Evolutionary conservation across 2,329 filamentous ascomycete species (phyloP).

Genomic region (Fusarium sublunatum): DNA sequence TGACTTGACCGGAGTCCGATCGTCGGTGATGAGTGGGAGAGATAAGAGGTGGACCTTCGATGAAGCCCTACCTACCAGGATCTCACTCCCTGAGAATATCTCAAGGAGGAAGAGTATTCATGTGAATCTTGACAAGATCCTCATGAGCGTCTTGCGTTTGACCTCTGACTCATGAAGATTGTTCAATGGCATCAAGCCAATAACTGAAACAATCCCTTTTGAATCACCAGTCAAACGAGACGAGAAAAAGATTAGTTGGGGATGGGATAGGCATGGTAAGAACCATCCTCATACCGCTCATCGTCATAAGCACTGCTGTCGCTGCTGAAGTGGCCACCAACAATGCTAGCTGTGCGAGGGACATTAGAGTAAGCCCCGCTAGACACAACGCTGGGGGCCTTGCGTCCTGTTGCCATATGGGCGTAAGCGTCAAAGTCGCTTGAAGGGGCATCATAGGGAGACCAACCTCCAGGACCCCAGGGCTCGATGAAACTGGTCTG

Average conservation of each 20-base stretch:
- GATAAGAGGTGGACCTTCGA: constrained; percentile 33
- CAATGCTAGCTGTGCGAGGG: constrained; percentile 47
- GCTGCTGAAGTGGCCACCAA: constrained; percentile 46
- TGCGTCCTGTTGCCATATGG: constrained; percentile 45
- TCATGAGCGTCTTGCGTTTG: constrained; percentile 18
- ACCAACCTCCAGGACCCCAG: constrained; percentile 50
- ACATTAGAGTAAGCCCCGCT: constrained; percentile 45
- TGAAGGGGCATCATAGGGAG: constrained; percentile 42
- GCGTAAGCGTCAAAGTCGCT: constrained; percentile 46
- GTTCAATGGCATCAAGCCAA: constrained; percentile 5
- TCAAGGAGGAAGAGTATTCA: constrained; percentile 17
- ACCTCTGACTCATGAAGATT: constrained; percentile 11
- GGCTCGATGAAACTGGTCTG: constrained; percentile 52
- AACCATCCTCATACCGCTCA: constrained; percentile 50
- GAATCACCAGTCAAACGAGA: constrained; percentile 25
- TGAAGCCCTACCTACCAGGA: constrained; percentile 35
- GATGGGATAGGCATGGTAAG: constrained; percentile 53
- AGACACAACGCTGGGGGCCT: constrained; percentile 42
- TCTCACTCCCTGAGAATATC: constrained; percentile 18
- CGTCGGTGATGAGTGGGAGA: constrained; percentile 33
- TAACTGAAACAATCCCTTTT: background rate
- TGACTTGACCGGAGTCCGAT: constrained; percentile 28
- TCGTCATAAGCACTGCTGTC: constrained; percentile 49
- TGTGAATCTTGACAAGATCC: constrained; percentile 13
- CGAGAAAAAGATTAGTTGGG: constrained; percentile 40